These are phyloP conservation scores for Colletotrichum paranaense DNA, from an alignment of 2,329 filamentous ascomycete species.

Conservation along the genomic window DNA sequence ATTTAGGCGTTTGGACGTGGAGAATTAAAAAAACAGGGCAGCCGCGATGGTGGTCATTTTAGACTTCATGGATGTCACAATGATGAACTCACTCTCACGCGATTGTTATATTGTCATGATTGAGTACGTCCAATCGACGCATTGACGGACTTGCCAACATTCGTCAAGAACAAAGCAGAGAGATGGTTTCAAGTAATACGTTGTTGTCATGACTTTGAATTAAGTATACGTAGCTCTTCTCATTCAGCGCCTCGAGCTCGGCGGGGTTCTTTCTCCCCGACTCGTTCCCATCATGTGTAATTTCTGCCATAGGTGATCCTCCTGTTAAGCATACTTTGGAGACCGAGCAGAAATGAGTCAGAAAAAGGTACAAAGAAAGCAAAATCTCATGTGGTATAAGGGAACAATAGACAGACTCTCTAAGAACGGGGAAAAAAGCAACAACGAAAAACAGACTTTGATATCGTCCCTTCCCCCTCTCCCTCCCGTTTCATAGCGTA, in stretches of 20 bases:
- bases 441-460: neutral
- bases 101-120: neutral
- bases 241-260: neutral
- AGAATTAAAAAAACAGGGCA: neutral
- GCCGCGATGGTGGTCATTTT: neutral
- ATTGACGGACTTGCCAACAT: no score
- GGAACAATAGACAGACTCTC: neutral
- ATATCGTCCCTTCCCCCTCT: no score
- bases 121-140: no score
- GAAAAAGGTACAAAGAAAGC: neutral
- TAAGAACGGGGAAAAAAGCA: neutral
- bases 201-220: constrained; percentile 1
- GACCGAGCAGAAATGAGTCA: no score
- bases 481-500: neutral
- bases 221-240: constrained; percentile 1
- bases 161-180: neutral
- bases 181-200: neutral
- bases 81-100: neutral
- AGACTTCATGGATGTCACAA: neutral
- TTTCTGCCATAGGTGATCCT: neutral
- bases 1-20: neutral
- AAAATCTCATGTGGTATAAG: neutral
- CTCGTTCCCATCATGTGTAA: neutral
- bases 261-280: neutral
- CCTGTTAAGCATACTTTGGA: neutral